These are phyloP conservation scores for Coemansia sp. DNA, from an alignment of 192 early-diverging fungal genomes.

Conservation along the genomic window DNA sequence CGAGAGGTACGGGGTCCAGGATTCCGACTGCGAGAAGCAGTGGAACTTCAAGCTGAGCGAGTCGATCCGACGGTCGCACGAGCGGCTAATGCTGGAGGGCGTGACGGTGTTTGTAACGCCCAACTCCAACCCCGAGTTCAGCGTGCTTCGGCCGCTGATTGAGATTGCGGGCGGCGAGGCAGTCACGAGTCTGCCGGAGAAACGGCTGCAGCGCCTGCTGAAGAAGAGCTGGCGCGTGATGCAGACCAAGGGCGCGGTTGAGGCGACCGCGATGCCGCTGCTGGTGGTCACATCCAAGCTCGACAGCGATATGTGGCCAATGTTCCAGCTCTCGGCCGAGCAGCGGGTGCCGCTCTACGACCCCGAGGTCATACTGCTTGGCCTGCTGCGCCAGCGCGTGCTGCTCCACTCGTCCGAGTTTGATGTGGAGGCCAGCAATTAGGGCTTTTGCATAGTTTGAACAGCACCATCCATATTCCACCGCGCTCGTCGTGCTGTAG, in stretches of 20 bases:
- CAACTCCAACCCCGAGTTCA: slow-evolving; percentile 14
- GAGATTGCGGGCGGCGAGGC: slow-evolving; percentile 37
- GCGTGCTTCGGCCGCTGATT: slow-evolving; percentile 28
- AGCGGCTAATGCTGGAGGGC: slow-evolving; percentile 28
- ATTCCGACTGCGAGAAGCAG: slow-evolving; percentile 19
- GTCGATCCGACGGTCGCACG: slow-evolving; percentile 21
- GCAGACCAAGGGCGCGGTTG: background rate
- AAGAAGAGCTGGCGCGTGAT: slow-evolving; percentile 10
- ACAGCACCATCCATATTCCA: too few species aligned
- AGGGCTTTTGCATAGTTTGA: too few species aligned
- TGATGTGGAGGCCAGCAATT: background rate
- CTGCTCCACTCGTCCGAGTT: slow-evolving; percentile 14
- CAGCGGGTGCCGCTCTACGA: slow-evolving; percentile 22
- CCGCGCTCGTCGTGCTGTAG: too few species aligned
- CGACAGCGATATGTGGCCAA: slow-evolving; percentile 31
- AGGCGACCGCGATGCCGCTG: slow-evolving; percentile 20
- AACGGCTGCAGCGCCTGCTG: slow-evolving; percentile 21
- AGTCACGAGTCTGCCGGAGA: slow-evolving; percentile 15
- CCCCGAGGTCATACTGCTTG: slow-evolving; percentile 28
- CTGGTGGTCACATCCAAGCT: slow-evolving; percentile 35
- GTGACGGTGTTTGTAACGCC: slow-evolving; percentile 42
- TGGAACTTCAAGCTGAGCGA: slow-evolving; percentile 26
- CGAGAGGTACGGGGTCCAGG: slow-evolving; percentile 18
- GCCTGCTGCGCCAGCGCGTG: slow-evolving; percentile 36
- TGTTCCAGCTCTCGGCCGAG: slow-evolving; percentile 7